These are phyloP conservation scores for Chenopodium quinoa DNA, from an alignment of 148 eudicot genomes.

Conservation along the genomic window DNA sequence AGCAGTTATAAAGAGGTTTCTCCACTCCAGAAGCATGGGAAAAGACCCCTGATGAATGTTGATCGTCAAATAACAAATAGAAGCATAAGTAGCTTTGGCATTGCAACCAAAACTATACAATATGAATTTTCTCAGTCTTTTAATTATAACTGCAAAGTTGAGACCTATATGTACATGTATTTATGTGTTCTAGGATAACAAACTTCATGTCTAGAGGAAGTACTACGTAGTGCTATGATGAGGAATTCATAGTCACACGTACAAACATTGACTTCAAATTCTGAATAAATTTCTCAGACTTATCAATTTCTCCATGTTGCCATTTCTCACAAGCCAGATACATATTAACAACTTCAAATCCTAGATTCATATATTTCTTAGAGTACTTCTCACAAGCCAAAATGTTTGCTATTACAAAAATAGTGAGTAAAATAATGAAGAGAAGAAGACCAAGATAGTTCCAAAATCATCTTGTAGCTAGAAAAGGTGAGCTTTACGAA, in stretches of 20 bases:
- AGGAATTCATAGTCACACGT: conserved; percentile 16
- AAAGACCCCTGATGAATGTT: conserved; percentile 44
- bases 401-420: too few species aligned
- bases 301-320: conserved; percentile 12
- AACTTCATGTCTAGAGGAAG: not conserved
- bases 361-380: conserved; percentile 38
- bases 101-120: conserved; percentile 4
- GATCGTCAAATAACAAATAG: conserved; percentile 6
- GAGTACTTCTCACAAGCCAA: not conserved
- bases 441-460: too few species aligned
- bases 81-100: conserved; percentile 12
- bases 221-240: not conserved
- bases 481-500: too few species aligned
- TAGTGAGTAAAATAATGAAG: too few species aligned
- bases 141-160: not conserved
- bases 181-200: too few species aligned
- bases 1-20: conserved; percentile 36
- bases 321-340: conserved; percentile 53
- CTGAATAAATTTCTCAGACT: conserved; percentile 27
- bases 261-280: conserved; percentile 28
- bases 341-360: conserved; percentile 49
- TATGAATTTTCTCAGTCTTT: not conserved
- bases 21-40: conserved; percentile 53
- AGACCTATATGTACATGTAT: not conserved
- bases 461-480: too few species aligned